These are phyloP conservation scores for Neocucurbitaria cava DNA, from an alignment of 2,329 filamentous ascomycete genomes.

Conservation along the genomic window DNA sequence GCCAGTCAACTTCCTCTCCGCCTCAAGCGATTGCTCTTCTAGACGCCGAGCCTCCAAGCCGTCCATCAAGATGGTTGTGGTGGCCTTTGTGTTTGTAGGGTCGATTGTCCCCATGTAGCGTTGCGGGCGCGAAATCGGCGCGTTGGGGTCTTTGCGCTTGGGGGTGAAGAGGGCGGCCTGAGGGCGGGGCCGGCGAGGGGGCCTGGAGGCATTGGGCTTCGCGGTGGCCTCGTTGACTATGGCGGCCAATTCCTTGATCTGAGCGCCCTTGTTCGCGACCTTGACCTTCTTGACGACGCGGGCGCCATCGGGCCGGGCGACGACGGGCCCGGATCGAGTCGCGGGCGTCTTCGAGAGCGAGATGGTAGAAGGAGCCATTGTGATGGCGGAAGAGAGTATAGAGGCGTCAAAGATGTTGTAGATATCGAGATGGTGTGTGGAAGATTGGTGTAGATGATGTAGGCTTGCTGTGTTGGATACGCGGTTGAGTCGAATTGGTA, in stretches of 20 bases:
- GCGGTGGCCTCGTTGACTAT: neutral
- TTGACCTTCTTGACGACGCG: conserved; percentile 5
- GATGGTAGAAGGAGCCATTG: neutral
- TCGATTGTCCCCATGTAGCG: neutral
- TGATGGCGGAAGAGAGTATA: neutral
- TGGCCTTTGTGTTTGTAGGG: neutral
- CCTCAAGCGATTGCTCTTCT: neutral
- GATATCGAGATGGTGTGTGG: neutral
- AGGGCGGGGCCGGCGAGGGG: neutral
- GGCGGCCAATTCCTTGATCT: conserved; percentile 1
- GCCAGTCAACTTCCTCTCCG: neutral
- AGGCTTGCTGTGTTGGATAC: too few species aligned
- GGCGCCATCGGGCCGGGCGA: neutral
- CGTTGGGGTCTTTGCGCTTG: neutral
- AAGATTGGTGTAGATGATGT: neutral
- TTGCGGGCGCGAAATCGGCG: neutral
- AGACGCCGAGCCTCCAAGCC: neutral
- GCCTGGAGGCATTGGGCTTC: neutral
- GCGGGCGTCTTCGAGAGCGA: neutral
- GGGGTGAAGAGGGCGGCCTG: neutral
- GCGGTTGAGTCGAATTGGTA: too few species aligned
- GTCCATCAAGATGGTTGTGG: neutral
- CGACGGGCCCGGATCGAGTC: neutral
- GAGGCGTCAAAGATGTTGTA: neutral
- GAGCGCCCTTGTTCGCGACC: neutral